These are phyloP conservation scores for Furcasterigmium sp. DNA, from an alignment of 2,329 filamentous ascomycete species.

Conservation along the genomic window DNA sequence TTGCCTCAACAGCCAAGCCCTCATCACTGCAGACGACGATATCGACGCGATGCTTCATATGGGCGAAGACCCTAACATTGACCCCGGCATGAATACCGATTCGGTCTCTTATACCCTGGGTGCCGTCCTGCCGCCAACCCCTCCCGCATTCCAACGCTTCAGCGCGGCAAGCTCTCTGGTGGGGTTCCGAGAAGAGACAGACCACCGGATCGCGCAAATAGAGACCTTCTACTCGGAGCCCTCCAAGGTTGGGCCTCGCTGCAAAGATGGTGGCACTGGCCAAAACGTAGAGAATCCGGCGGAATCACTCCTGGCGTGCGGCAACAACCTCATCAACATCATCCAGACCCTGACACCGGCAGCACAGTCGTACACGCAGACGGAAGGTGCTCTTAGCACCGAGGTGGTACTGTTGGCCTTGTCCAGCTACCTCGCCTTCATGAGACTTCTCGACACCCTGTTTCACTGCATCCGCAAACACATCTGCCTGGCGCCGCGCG, in stretches of 20 bases:
- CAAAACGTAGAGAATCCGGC: conserved; percentile 10
- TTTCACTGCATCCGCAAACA: conserved; percentile 11
- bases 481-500: conserved; percentile 10
- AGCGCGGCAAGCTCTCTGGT: conserved; percentile 11
- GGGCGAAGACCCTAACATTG: conserved; percentile 6
- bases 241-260: conserved; percentile 8
- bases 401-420: conserved; percentile 13
- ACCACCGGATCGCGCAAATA: conserved; percentile 9
- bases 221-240: conserved; percentile 10
- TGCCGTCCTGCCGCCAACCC: conserved; percentile 1
- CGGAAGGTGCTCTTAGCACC: conserved; percentile 11
- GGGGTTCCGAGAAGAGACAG: conserved; percentile 12
- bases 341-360: conserved; percentile 9
- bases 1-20: conserved; percentile 9
- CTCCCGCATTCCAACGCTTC: conserved; percentile 4
- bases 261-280: conserved; percentile 8
- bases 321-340: conserved; percentile 11
- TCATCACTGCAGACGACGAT: conserved; percentile 9
- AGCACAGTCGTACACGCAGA: not conserved
- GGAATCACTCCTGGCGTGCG: conserved; percentile 9
- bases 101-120: conserved; percentile 2
- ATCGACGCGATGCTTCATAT: conserved; percentile 9
- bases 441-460: conserved; percentile 14
- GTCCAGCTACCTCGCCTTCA: conserved; percentile 14
- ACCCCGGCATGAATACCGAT: conserved; percentile 7